Conservation (phyloP, 1,284 basidiomycete species). For the Mycena sp. region DNA sequence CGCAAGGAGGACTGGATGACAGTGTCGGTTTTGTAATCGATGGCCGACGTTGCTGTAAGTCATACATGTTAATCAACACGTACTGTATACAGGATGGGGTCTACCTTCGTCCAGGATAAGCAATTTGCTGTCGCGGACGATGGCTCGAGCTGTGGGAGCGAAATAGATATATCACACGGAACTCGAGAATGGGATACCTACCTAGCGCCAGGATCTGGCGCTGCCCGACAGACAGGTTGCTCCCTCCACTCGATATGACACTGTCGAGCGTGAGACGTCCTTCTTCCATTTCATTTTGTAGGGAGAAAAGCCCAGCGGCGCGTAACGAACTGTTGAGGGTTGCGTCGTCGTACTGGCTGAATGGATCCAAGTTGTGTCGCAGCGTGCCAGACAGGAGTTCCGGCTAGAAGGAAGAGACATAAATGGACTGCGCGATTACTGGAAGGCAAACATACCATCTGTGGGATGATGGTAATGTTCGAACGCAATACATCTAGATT, state of each 20-base stretch:
- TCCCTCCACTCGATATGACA: constrained; percentile 63
- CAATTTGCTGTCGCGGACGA: background rate
- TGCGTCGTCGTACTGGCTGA: constrained; percentile 76
- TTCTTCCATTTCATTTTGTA: constrained; percentile 60
- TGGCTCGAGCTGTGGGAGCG: no score
- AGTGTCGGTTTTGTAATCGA: constrained; percentile 66
- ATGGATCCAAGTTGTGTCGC: constrained; percentile 73
- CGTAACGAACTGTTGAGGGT: constrained; percentile 61
- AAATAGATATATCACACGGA: no score
- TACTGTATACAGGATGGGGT: constrained; percentile 64
- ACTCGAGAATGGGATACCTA: constrained; percentile 39
- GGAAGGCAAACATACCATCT: constrained; percentile 43
- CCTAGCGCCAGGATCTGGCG: constrained; percentile 68
- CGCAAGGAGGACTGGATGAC: constrained; percentile 67
- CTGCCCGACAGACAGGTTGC: constrained; percentile 77
- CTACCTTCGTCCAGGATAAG: constrained; percentile 37
- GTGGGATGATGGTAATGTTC: constrained; percentile 61
- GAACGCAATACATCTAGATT: constrained; percentile 73
- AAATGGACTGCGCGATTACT: no score
- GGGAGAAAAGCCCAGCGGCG: constrained; percentile 60
- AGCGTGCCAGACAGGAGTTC: constrained; percentile 69
- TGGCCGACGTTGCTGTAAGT: constrained; percentile 41
- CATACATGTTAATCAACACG: constrained; percentile 47
- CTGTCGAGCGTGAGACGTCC: constrained; percentile 60
- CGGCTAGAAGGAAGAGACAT: constrained; percentile 57